Base-by-base conservation (phyloP, 1,284 basidiomycete species). In the Austroboletus niveus region DNA sequence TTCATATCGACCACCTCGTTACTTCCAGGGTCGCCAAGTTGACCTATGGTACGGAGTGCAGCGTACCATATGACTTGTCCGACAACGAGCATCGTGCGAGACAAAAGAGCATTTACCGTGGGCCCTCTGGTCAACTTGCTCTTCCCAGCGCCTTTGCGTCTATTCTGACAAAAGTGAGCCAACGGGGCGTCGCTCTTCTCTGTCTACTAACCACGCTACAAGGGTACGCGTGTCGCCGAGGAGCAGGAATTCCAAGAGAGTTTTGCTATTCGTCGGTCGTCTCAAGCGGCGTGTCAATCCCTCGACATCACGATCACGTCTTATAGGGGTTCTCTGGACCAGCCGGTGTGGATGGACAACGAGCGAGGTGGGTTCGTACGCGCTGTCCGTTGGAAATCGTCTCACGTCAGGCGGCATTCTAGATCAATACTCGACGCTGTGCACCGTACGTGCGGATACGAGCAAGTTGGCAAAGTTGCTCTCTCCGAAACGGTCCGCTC, bases 1-100 rank as follows among this genome's bases (percentile, higher is more conserved):
- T 74, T 56, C 76, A 75, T 49, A 53, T 81, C 30, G 75, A 82
- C 54, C 77, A 75, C 49, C 71, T 71, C 17, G 79, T 82, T 10
- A 68, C 74, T 8, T 70, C 72, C 0, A 66, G 80, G 12, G 69
- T 80, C 14, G 67, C 80, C 1, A 76, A 68, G 57, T 58, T 68
- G 31, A 71, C 75, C 0, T 80, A 80, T 47, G 79, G 80, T 2
- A 64, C 66, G 0, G 58, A 65, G 7, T 68, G 66, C 44, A 55
- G 45, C 12, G 44, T 61, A 1, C 49, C 51, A 0, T 81, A 64
- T 30, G 60, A 73, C 24, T 27, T 57, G 1, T 36, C 42, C 0
- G 57, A 77, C 43, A 38, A 45, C 1, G 72, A 76, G 27, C 78
- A 81, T 49, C 57, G 54, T 8, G 49, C 52, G 22, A 67, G 73